Base-by-base conservation (phyloP, 2,329 filamentous ascomycete species). In the Thermomyces lanuginosus region DNA sequence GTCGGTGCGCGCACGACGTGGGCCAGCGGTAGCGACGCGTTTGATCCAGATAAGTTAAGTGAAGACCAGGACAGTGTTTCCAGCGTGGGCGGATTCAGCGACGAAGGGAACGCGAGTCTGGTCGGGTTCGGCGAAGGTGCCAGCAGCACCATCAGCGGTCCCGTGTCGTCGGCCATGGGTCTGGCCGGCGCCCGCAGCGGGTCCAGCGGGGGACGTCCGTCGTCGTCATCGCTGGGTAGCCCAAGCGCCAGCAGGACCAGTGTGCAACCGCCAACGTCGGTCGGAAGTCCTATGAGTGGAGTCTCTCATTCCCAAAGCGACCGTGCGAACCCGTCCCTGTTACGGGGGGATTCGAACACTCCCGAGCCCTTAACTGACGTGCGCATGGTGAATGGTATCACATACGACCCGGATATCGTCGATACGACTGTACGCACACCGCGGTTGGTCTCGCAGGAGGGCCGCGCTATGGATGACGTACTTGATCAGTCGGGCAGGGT, bases 101-200 rank as follows among this genome's bases (percentile, higher is more conserved):
- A 92, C 41, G 82, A 92, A 43, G 77, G 75, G 5, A 75, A 73
- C 27, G 80, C 76, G 2, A 86, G 77, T 36, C 63, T 93, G 4
- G 86, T 93, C 6, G 86, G 78, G 0, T 93, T 93, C 41, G 86
- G 86, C 26, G 84, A 93, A 50, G 86, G 84, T 17, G 84, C 86
- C 6, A 80, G 76, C 39, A 82, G 77, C 49, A 82, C 82, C 4
- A 74, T 84, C 31, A 81, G 74, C 33, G 82, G 82, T 0, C 80
- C 80, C 20, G 77, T 61, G 16, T 78, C 45, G 66, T 78, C 55
- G 60, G 68, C 48, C 55, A n/a, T n/a, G n/a, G n/a, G n/a, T n/a
- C n/a, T n/a, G n/a, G n/a, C n/a, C n/a, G n/a, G n/a, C n/a, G n/a
- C n/a, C n/a, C n/a, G n/a, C n/a, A n/a, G n/a, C n/a, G n/a, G n/a